These are phyloP conservation scores for Mitragyna speciosa DNA, from an alignment of 257 asterid genomes.

Conservation along the genomic window DNA sequence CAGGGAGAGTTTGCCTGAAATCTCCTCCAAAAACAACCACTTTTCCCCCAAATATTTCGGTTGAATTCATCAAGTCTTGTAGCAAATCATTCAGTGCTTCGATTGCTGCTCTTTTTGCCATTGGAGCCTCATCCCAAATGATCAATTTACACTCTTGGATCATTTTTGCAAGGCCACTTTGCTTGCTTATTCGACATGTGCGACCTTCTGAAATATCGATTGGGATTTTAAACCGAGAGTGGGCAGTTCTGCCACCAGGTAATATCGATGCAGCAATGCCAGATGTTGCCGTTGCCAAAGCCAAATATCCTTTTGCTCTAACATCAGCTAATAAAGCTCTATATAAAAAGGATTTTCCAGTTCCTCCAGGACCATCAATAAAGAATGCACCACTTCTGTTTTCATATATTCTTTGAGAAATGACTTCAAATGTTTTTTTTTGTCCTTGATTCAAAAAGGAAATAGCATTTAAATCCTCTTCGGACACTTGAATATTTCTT, in stretches of 20 bases:
- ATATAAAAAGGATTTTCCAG: conserved; percentile 6
- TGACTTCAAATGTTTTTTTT: background rate
- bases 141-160: background rate
- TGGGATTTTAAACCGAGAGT: conserved; percentile 20
- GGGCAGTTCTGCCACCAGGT: conserved; percentile 1
- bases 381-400: background rate
- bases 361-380: conserved; percentile 8
- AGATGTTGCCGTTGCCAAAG: conserved; percentile 8
- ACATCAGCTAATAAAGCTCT: background rate
- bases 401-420: background rate
- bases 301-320: background rate
- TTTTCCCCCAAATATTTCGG: background rate
- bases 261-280: conserved; percentile 1
- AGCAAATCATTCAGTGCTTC: background rate
- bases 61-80: background rate
- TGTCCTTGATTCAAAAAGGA: background rate
- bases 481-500: background rate
- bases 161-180: background rate
- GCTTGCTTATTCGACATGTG: background rate
- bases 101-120: background rate
- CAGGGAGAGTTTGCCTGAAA: conserved; percentile 1
- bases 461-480: background rate
- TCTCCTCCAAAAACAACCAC: conserved; percentile 8
- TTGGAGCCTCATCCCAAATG: conserved; percentile 14
- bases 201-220: background rate